phyloP scores from a whole-genome alignment of 768 basidiomycete species.

The Clitopilus passeckerianus region DNA sequence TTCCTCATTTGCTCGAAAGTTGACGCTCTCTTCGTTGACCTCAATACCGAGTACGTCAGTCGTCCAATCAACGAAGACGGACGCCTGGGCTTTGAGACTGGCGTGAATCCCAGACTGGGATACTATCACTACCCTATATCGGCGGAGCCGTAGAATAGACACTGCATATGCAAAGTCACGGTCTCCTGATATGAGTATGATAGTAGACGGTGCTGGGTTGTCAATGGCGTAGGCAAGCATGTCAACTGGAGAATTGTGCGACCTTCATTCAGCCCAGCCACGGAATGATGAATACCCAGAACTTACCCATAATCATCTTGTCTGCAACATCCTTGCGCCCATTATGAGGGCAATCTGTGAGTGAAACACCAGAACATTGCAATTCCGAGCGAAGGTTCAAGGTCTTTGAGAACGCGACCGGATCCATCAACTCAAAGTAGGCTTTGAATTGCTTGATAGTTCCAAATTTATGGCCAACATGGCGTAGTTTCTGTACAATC shows the following conservation, averaged over 20 bases:
- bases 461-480: slow-evolving; percentile 45
- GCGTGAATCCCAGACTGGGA: slow-evolving; percentile 33
- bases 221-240: slow-evolving; percentile 67
- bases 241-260: slow-evolving; percentile 41
- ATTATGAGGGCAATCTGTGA: slow-evolving; percentile 31
- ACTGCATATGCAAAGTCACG: slow-evolving; percentile 65
- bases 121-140: slow-evolving; percentile 48
- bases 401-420: slow-evolving; percentile 23
- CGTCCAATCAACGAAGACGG: slow-evolving; percentile 47
- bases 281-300: neutral
- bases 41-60: slow-evolving; percentile 26
- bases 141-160: slow-evolving; percentile 48
- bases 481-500: slow-evolving; percentile 39
- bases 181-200: slow-evolving; percentile 64
- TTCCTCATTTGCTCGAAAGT: neutral
- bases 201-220: slow-evolving; percentile 43
- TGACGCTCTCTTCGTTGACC: slow-evolving; percentile 7
- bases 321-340: slow-evolving; percentile 38
- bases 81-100: slow-evolving; percentile 51
- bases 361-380: slow-evolving; percentile 41
- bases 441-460: slow-evolving; percentile 49
- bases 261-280: slow-evolving; percentile 1
- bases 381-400: slow-evolving; percentile 37
- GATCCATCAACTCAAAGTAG: slow-evolving; percentile 43
- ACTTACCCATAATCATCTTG: slow-evolving; percentile 45